phyloP scores from a whole-genome alignment of 768 basidiomycete genomes.

The Rhodotorula graminis region DNA sequence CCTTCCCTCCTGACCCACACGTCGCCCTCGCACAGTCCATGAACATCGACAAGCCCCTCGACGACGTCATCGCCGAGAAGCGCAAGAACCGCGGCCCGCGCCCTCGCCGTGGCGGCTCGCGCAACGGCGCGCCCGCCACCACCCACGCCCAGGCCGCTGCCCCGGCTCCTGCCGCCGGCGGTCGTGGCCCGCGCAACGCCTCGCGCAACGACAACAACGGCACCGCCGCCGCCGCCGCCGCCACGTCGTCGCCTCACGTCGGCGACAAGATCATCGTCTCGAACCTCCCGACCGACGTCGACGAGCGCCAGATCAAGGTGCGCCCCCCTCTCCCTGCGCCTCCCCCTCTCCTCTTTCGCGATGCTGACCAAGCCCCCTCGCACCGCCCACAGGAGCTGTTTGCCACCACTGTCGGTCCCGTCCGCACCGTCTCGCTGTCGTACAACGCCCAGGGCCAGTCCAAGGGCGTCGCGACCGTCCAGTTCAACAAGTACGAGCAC shows the following conservation, averaged over 20 bases:
- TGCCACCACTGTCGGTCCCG: conserved; percentile 77
- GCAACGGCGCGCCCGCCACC: neutral
- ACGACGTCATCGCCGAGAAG: conserved; percentile 36
- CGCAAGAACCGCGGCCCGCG: conserved; percentile 21
- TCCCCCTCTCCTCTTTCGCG: neutral
- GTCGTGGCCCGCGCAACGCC: neutral
- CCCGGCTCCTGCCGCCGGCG: neutral
- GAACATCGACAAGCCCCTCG: conserved; percentile 37
- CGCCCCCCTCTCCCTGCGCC: conserved; percentile 45
- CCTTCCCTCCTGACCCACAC: too few relatives aligned
- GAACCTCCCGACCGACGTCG: conserved; percentile 87
- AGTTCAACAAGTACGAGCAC: conserved; percentile 79
- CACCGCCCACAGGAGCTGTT: conserved; percentile 74
- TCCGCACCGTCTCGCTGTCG: conserved; percentile 74
- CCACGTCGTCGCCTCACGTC: conserved; percentile 30
- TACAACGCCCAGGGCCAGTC: conserved; percentile 80
- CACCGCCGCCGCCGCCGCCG: neutral
- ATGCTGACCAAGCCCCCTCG: neutral
- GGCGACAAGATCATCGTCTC: conserved; percentile 93
- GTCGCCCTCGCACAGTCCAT: conserved; percentile 4
- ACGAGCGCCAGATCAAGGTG: conserved; percentile 88
- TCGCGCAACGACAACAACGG: neutral
- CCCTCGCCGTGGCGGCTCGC: conserved; percentile 16
- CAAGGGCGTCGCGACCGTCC: conserved; percentile 81
- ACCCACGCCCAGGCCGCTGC: neutral